Base-by-base conservation (phyloP, 371 early-diverging fungal species). In the Apophysomyces variabilis region DNA sequence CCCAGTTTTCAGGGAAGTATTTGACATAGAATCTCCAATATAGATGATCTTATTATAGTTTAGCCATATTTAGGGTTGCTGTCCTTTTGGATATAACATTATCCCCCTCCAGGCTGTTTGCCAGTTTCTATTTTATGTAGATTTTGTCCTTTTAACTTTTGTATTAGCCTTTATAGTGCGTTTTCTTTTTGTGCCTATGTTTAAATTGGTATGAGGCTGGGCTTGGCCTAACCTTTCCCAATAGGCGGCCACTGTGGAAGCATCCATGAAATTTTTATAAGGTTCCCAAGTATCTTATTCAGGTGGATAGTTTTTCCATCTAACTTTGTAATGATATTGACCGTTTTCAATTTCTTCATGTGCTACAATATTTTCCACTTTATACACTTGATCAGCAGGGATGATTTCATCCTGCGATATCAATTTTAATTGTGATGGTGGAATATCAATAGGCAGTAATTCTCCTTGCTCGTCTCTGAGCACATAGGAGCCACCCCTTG, bases 221-320 rank as follows among this genome's bases (percentile, higher is more conserved):
- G 41, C 12, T 41, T 41, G 41, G 9, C 41, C 41, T 7, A 41
- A 9, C 12, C 41, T 7, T 7, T 41, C 41, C 58, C 58, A 67
- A 18, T 67, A 67, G 35, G 39, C 5, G 2, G 7, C 26, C 26
- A 21, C 16, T 18, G 62, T 47, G 0, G 41, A 18, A 7, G 61
- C 38, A 38, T 61, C 46, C 38, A 62, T 67, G 37, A 62, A 67
- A 16, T 37, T 43, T 7, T 62, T 45, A 5, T 60, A 8, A 5
- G 69, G 35, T 12, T 60, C 38, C 64, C 65, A 68, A 2, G 14
- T 12, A 64, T 68, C 65, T 14, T 56, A n/a, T 7, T 59, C 64
- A 11, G 14, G 16, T 13, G 26, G 59, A 37, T 68, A 68, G 16
- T 64, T 64, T 36, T 68, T 68, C 69, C 69, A 68, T 4, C 69